Conservation (phyloP, 305 asterid genomes). For the Fraxinus angustifolia region DNA sequence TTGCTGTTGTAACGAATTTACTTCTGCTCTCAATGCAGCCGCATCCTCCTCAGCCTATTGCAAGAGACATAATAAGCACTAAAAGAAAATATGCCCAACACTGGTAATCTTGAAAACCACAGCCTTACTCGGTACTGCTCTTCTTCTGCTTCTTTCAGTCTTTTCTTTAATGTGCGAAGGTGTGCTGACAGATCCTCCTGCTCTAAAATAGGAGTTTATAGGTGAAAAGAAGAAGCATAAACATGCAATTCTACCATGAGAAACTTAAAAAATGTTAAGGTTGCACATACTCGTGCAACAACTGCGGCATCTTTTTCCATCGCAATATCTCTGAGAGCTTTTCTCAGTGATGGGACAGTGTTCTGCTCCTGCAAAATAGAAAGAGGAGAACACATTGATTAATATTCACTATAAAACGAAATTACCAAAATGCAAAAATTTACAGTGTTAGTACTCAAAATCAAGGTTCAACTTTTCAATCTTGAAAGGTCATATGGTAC, state of each 20-base stretch:
- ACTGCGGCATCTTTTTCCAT: conserved; percentile 99
- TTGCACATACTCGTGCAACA: conserved; percentile 69
- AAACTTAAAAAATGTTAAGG: conserved; percentile 9
- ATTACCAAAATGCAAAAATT: neutral
- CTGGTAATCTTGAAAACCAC: conserved; percentile 19
- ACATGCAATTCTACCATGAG: neutral
- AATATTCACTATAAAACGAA: neutral
- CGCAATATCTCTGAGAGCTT: conserved; percentile 92
- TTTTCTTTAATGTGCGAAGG: conserved; percentile 76
- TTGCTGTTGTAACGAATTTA: conserved; percentile 81
- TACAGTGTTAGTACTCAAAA: neutral
- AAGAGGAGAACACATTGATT: conserved; percentile 5
- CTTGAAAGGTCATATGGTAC: neutral
- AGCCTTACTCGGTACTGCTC: conserved; percentile 83
- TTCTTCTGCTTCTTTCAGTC: conserved; percentile 93
- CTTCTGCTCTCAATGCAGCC: conserved; percentile 82
- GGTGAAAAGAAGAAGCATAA: conserved; percentile 13
- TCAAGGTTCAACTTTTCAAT: neutral
- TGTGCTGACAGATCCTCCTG: conserved; percentile 97
- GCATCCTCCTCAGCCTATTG: conserved; percentile 96
- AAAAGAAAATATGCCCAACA: neutral
- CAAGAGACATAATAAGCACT: conserved; percentile 28
- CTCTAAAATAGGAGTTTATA: conserved; percentile 27
- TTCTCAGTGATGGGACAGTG: conserved; percentile 79
- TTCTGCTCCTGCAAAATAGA: conserved; percentile 67